Evolutionary conservation across 495 filamentous ascomycete species (phyloP), one percentile per base, ranked within the genome.

Genomic region (Xylaria longipes): DNA sequence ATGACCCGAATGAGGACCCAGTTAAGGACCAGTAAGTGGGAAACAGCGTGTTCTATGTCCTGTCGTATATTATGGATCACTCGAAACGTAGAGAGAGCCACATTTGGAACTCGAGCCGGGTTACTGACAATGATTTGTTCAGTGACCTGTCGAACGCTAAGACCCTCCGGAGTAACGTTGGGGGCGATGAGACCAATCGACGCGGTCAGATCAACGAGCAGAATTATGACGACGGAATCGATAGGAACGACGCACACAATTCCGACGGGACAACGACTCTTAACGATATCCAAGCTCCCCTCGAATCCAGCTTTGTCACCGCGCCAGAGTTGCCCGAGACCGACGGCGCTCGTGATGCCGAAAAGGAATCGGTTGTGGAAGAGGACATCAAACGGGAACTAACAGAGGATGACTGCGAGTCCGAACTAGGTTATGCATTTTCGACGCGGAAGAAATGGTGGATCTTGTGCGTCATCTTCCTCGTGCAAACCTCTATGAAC

Each of bases 401-500:
- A 17, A 89, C 82, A 58, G 89, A 92, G 71, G 78, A 88, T 9
- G 89, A 91, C 66, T 89, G 86, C 71, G 90, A 88, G 75, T 87
- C 89, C 22, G 85, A 90, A 65, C 85, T 93, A 0, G 92, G 91
- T 45, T 94, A 87, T 77, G 81, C 78, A 56, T 94, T 88, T 72
- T 82, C 91, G 0, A 71, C 69, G n/a, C 86, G 85, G 82, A 94
- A 90, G 84, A 94, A 93, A 79, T 95, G 92, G 92, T 86, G 77
- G 62, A 91, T 94, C 74, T 85, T 94, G 50, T 86, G 84, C 33
- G 86, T 93, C 71, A 91, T 95, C 77, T 93, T 94, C 82, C 77
- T 87, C 50, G 90, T 95, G 8, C 92, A 94, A 74, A 89, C 90
- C 62, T 94, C 92, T 5, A 95, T 95, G 92, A 95, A 95, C 83